Evolutionary conservation across 1,139 yeast species (phyloP), one percentile per base, ranked within the genome.

Genomic region (Meyerozyma athensensis): DNA sequence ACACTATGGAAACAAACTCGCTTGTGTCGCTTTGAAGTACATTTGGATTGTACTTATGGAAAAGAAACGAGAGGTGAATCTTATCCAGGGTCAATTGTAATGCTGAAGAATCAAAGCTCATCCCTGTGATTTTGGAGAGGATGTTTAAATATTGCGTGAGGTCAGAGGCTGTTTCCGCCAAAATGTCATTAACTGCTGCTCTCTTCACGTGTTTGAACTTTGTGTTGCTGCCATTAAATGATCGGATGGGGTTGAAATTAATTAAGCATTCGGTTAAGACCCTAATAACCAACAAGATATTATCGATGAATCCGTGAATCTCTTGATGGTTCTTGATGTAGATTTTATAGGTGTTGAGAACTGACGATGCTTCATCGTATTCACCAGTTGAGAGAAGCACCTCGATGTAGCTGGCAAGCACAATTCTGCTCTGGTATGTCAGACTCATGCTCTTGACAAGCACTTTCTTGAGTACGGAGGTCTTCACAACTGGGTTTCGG

Each of bases 301-400:
- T 69, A 16, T 54, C 53, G 24, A 65, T 52, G 13, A 47, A 36
- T 2, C 73, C 72, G 34, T 58, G 50, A 30, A 65, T 68, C 33
- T 59, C 59, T 42, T 61, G 56, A 19, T 65, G 69, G 33, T 59
- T 65, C 18, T 61, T 59, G 12, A 63, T 41, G 44, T 70, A 70
- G 24, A 50, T 50, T 5, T 57, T 48, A 40, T 59, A 68, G 1
- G 74, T 68, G 22, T 59, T 61, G 40, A 69, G 63, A 0, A 70
- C 74, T 5, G 70, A 71, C 39, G 63, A 55, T 0, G 75, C 75
- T 45, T 70, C 75, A 43, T 70, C 75, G 40, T 54, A 63, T 45
- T 69, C 72, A 12, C 55, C 49, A 37, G 61, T 51, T 26, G 64
- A 68, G 18, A 69, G 49, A 38, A 69, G 55, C 1, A 62, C 53